Percentiles rank a stretch among this genome's conserved stretches.
These are phyloP conservation scores for Phytophthora rubi DNA, from an alignment of 352 stramenopile genomes.

Conservation along the genomic window DNA sequence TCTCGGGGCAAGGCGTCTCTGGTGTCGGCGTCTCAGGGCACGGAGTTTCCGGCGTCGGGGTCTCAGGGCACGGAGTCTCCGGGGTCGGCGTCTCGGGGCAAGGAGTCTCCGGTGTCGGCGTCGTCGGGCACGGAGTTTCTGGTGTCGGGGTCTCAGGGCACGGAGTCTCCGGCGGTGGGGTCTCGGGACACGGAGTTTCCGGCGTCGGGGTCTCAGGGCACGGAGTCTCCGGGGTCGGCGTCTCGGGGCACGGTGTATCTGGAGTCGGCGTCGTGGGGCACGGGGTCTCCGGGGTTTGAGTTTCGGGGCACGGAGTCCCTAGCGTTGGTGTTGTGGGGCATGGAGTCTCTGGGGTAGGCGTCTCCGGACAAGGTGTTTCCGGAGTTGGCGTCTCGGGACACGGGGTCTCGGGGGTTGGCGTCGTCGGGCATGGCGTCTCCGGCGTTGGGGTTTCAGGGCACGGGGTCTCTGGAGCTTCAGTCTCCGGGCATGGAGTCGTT, in stretches of 20 bases:
- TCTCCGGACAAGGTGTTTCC: slow-evolving; percentile 8
- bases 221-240: too few species aligned
- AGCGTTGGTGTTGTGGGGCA: background rate
- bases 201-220: too few species aligned
- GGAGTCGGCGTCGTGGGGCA: too few species aligned
- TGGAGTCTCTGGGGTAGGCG: background rate
- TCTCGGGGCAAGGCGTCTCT: too few species aligned
- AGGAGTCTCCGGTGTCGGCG: background rate
- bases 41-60: background rate
- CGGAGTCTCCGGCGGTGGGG: background rate
- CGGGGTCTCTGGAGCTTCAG: slow-evolving; percentile 2
- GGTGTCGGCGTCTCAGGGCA: background rate
- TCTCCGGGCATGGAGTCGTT: slow-evolving; percentile 4
- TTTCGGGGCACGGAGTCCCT: too few species aligned
- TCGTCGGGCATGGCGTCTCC: slow-evolving; percentile 6
- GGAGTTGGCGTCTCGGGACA: slow-evolving; percentile 2
- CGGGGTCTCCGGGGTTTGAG: too few species aligned
- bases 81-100: slow-evolving; percentile 1
- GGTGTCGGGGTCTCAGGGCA: slow-evolving; percentile 6
- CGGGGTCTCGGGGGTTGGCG: background rate
- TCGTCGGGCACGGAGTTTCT: slow-evolving; percentile 4
- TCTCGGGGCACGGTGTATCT: too few species aligned
- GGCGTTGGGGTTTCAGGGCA: slow-evolving; percentile 7
- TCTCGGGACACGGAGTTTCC: too few species aligned
- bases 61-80: slow-evolving; percentile 8